Percentiles rank a stretch among this genome's conserved stretches.
Evolutionary conservation across 768 basidiomycete species (phyloP).

Genomic region (Mycena chlorophos): DNA sequence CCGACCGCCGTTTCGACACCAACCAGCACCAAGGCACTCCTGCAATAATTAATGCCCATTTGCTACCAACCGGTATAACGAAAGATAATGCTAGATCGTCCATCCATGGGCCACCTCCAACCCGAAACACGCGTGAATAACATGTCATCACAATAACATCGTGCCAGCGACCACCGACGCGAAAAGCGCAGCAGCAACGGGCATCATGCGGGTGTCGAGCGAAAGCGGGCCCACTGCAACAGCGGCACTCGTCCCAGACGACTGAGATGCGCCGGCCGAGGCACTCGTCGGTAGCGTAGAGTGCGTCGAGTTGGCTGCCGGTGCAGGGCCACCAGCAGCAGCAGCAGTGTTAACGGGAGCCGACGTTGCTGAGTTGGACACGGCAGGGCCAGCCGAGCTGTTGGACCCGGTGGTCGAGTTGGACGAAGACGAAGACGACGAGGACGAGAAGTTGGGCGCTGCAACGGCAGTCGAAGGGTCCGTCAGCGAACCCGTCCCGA

Average conservation of each 20-base stretch:
- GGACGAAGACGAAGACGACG: background rate
- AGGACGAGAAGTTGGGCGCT: slow-evolving; percentile 31
- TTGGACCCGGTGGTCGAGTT: background rate
- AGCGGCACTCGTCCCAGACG: slow-evolving; percentile 19
- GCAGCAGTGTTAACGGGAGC: no score
- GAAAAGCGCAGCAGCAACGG: slow-evolving; percentile 13
- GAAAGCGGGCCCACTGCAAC: slow-evolving; percentile 7
- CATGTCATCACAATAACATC: slow-evolving; percentile 21
- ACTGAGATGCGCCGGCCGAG: background rate
- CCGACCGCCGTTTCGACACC: no score
- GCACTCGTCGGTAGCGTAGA: background rate
- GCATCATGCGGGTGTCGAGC: slow-evolving; percentile 13
- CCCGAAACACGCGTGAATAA: background rate
- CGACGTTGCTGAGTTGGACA: no score
- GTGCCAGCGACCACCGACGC: slow-evolving; percentile 23
- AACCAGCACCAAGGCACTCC: no score
- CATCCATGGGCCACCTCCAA: no score
- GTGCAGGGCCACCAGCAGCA: background rate
- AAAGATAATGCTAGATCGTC: slow-evolving; percentile 1
- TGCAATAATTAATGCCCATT: no score
- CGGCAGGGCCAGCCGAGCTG: slow-evolving; percentile 3
- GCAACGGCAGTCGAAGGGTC: slow-evolving; percentile 42
- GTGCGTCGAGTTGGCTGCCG: background rate
- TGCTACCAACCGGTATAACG: background rate
- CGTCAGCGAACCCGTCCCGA: slow-evolving; percentile 64